Percentiles rank a stretch among this genome's conserved stretches.
These are phyloP conservation scores for Malus hybrid DNA, from an alignment of 331 rosid genomes.

Conservation along the genomic window DNA sequence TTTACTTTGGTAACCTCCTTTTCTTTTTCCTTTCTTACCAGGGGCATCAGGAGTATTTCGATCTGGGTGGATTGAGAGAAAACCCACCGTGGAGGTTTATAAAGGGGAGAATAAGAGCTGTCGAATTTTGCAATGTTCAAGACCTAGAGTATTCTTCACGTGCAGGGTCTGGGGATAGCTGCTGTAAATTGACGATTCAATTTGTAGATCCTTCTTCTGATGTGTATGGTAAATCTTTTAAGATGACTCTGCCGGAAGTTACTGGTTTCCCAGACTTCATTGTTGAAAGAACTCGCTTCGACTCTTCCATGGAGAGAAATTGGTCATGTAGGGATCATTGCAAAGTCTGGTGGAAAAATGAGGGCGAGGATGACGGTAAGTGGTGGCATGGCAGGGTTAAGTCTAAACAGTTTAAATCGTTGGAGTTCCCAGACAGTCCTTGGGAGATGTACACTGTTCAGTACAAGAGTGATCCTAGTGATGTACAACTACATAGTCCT, in stretches of 20 bases:
- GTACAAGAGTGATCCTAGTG: slow-evolving; percentile 69
- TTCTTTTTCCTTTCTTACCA: slow-evolving; percentile 27
- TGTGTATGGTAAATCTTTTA: slow-evolving; percentile 54
- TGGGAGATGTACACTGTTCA: slow-evolving; percentile 80
- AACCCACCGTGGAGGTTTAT: slow-evolving; percentile 66
- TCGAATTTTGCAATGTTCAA: slow-evolving; percentile 71
- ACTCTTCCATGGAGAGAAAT: slow-evolving; percentile 67
- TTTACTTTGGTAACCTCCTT: slow-evolving; percentile 4
- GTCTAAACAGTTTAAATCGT: slow-evolving; percentile 51
- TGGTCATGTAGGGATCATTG: slow-evolving; percentile 93
- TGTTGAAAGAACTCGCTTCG: slow-evolving; percentile 79
- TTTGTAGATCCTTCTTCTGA: slow-evolving; percentile 69
- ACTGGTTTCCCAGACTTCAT: slow-evolving; percentile 93
- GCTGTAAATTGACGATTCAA: slow-evolving; percentile 87
- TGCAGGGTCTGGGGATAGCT: slow-evolving; percentile 96
- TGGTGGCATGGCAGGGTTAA: slow-evolving; percentile 95
- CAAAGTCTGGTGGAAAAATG: slow-evolving; percentile 98
- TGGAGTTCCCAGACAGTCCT: slow-evolving; percentile 82
- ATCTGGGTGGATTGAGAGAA: slow-evolving; percentile 51
- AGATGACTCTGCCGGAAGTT: slow-evolving; percentile 79
- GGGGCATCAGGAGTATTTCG: slow-evolving; percentile 93
- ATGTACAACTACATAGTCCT: slow-evolving; percentile 79
- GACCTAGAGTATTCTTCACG: slow-evolving; percentile 66
- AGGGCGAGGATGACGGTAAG: slow-evolving; percentile 64
- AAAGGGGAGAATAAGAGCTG: slow-evolving; percentile 57